A percentile compares a stretch with the other conserved stretches of the same genome.
Conservation (phyloP, 1,284 basidiomycete genomes). For the Tilletia indica region DNA sequence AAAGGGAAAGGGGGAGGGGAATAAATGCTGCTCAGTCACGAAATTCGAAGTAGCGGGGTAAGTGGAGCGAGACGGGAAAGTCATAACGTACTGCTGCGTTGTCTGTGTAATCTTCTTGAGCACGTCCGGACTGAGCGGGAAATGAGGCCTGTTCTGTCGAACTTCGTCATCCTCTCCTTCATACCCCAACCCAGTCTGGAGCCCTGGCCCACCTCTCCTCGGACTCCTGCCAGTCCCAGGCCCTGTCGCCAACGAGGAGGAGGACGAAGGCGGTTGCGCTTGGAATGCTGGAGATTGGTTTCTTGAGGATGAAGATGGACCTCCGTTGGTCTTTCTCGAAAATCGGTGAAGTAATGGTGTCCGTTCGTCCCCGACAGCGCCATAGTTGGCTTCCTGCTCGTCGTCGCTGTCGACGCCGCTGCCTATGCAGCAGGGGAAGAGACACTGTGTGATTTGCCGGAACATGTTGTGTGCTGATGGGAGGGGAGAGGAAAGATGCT, state of each 20-base stretch:
- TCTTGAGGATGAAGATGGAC: not conserved
- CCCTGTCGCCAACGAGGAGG: not conserved
- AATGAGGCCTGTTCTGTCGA: not conserved
- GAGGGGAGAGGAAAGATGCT: not conserved
- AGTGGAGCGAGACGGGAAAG: not conserved
- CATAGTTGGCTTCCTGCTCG: not conserved
- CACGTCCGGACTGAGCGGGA: slow-evolving; percentile 8
- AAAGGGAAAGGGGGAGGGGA: not conserved
- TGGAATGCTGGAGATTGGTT: not conserved
- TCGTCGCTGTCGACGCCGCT: not conserved
- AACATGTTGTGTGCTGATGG: not conserved
- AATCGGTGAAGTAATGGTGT: not conserved
- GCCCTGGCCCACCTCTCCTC: too few species aligned
- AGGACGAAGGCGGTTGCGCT: not conserved
- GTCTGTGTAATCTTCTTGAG: not conserved
- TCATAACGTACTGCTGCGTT: not conserved
- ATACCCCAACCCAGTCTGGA: too few species aligned
- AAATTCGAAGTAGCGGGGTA: not conserved
- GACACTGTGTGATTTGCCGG: not conserved
- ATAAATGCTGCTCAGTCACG: not conserved
- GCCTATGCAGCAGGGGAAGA: not conserved
- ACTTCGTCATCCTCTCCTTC: not conserved
- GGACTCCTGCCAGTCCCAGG: too few species aligned
- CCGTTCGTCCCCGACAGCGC: not conserved
- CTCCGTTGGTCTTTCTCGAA: not conserved